Base-by-base conservation (phyloP, 352 stramenopile genomes). In the Thraustotheca clavata region DNA sequence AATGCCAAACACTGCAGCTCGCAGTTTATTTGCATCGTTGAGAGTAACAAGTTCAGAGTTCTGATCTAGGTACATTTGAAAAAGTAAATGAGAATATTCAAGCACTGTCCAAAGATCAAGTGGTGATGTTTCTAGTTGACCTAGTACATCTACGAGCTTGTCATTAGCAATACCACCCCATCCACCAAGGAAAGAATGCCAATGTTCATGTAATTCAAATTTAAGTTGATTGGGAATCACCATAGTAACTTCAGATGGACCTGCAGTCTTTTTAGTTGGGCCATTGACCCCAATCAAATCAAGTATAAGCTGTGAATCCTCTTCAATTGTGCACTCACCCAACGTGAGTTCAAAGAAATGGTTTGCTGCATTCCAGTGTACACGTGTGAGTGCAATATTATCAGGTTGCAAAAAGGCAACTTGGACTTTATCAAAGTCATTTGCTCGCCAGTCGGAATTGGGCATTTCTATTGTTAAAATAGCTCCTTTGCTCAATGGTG, bases 1-100 rank as follows among this genome's bases (percentile, higher is more conserved):
- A 3, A 75, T 60, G 0, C 77, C 77, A 31, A 67, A 76, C 3
- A 83, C 77, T 1, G 74, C 71, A 0, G 33, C 40, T 18, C 81
- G 70, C 11, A 86, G 57, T 4, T 67, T 60, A 60, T 83, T 83
- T 39, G 81, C 29, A 24, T 79, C 68, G 0, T 16, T 39, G 8
- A 75, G 59, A 22, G 36, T 69, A 16, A 86, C 18, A 20, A 67
- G 59, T 9, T 79, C 71, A 1, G 67, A 55, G 32, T 39, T 33
- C 0, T 18, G 63, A 0, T 57, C 34, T 62, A 75, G 76, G 65
- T 67, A 76, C 72, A 78, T 79, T 0, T 79, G 69, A 31, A 83
- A 86, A 5, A 86, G 55, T 18, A 73, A 39, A 34, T 71, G 81
- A 1, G 77, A 80, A 48, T 84, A 84, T 65, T 83, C 77, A 5